A percentile compares a stretch with the other conserved stretches of the same genome.
Conservation (phyloP, 2,329 filamentous ascomycete species). For the Ophiostoma ulmi region DNA sequence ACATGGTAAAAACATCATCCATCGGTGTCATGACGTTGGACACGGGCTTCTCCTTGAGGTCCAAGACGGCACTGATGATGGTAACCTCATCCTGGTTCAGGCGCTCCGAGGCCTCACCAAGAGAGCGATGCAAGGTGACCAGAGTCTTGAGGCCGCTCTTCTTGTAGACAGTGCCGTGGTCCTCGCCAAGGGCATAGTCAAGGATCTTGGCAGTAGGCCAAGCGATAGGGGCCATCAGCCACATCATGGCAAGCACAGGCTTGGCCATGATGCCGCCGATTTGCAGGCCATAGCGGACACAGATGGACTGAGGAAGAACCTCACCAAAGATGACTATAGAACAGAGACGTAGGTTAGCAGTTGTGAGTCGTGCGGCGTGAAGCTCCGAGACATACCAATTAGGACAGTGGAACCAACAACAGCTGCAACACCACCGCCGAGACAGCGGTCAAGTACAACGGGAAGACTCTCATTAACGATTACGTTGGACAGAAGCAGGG, state of each 20-base stretch:
- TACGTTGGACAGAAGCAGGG: constrained; percentile 87
- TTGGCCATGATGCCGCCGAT: constrained; percentile 94
- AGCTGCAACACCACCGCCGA: constrained; percentile 91
- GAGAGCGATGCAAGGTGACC: constrained; percentile 86
- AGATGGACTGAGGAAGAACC: constrained; percentile 91
- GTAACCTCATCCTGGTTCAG: constrained; percentile 97
- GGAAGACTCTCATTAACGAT: constrained; percentile 96
- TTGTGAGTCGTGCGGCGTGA: neutral
- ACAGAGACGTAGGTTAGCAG: neutral
- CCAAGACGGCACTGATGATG: constrained; percentile 93
- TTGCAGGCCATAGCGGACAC: constrained; percentile 89
- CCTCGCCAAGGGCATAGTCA: constrained; percentile 85
- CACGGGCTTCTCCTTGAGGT: constrained; percentile 93
- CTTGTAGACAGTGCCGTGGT: constrained; percentile 96
- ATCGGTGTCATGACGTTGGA: constrained; percentile 98
- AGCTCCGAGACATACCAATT: constrained; percentile 62
- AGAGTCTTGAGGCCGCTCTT: constrained; percentile 96
- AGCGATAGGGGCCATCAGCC: constrained; percentile 78
- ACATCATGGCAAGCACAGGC: constrained; percentile 85
- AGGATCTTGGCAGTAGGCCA: constrained; percentile 96
- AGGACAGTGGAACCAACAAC: constrained; percentile 88
- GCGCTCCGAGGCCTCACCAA: constrained; percentile 80
- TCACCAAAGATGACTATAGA: constrained; percentile 89
- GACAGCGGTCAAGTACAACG: constrained; percentile 87
- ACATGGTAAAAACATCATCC: constrained; percentile 94